A percentile compares a stretch with the other conserved stretches of the same genome.
Conservation (phyloP, 202 grass and related monocot genomes). For the Hordeum pubiflorum region DNA sequence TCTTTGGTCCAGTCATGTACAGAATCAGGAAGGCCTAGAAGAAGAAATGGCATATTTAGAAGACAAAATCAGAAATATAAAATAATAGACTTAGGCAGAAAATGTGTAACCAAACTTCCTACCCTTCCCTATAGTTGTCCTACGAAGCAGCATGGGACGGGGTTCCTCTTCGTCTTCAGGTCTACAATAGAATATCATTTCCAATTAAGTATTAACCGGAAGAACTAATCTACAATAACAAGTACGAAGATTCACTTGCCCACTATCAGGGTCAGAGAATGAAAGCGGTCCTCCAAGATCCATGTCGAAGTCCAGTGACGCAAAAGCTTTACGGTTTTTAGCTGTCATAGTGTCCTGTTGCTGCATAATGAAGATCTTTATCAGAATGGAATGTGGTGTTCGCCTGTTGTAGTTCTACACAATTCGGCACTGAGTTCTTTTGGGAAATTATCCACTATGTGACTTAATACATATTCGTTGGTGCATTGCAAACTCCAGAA, state of each 20-base stretch:
- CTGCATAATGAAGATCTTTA: conserved; percentile 48
- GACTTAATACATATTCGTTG: background rate
- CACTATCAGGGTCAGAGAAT: conserved; percentile 45
- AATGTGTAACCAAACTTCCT: conserved; percentile 15
- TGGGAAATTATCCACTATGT: background rate
- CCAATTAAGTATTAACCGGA: conserved; percentile 14
- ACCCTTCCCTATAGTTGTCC: conserved; percentile 82
- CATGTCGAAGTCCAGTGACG: conserved; percentile 62
- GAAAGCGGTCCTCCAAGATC: conserved; percentile 46
- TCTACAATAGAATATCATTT: conserved; percentile 33
- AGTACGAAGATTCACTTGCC: conserved; percentile 26
- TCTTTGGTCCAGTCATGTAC: conserved; percentile 86
- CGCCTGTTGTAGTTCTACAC: background rate
- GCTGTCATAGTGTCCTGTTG: conserved; percentile 69
- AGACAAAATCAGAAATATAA: background rate
- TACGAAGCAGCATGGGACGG: conserved; percentile 38
- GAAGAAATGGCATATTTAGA: conserved; percentile 21
- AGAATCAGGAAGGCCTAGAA: conserved; percentile 79
- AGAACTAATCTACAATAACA: conserved; percentile 5
- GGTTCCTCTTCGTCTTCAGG: conserved; percentile 77
- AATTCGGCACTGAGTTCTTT: background rate
- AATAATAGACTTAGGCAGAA: background rate
- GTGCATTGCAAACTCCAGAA: background rate
- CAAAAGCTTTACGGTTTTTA: conserved; percentile 57
- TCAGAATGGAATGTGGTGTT: background rate